These are phyloP conservation scores for Colletotrichum sp. DNA, from an alignment of 2,329 filamentous ascomycete species.

Conservation along the genomic window DNA sequence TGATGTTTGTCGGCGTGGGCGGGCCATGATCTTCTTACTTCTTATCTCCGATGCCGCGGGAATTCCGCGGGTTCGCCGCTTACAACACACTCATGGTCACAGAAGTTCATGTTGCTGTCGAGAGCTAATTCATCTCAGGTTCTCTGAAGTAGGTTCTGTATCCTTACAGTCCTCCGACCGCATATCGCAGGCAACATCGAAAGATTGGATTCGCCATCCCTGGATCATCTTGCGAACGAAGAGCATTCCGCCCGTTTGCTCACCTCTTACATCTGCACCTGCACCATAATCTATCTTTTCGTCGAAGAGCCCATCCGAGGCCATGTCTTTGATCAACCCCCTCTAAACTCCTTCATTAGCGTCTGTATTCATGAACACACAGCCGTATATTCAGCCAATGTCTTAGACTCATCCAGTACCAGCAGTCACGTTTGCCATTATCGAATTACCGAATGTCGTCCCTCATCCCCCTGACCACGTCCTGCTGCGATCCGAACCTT, in stretches of 20 bases:
- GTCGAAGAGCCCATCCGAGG: background rate
- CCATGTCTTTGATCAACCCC: background rate
- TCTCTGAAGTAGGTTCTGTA: background rate
- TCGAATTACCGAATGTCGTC: slow-evolving; percentile 7
- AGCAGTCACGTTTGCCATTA: background rate
- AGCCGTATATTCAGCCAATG: background rate
- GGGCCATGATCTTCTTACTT: background rate
- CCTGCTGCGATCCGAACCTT: slow-evolving; percentile 15
- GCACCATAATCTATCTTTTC: background rate
- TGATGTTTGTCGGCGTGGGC: background rate
- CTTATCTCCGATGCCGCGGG: background rate
- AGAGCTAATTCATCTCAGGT: background rate
- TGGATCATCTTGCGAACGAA: background rate
- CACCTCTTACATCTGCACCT: background rate
- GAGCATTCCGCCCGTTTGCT: background rate
- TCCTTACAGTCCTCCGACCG: background rate
- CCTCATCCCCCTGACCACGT: slow-evolving; percentile 17
- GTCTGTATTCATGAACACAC: background rate
- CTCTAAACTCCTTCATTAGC: background rate
- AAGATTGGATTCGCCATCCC: background rate
- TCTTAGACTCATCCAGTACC: background rate
- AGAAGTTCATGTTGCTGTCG: background rate
- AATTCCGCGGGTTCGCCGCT: background rate
- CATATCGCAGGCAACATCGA: background rate
- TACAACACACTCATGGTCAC: background rate